phyloP scores from a whole-genome alignment of 768 basidiomycete species.

The Hemileccinum impolitum region DNA sequence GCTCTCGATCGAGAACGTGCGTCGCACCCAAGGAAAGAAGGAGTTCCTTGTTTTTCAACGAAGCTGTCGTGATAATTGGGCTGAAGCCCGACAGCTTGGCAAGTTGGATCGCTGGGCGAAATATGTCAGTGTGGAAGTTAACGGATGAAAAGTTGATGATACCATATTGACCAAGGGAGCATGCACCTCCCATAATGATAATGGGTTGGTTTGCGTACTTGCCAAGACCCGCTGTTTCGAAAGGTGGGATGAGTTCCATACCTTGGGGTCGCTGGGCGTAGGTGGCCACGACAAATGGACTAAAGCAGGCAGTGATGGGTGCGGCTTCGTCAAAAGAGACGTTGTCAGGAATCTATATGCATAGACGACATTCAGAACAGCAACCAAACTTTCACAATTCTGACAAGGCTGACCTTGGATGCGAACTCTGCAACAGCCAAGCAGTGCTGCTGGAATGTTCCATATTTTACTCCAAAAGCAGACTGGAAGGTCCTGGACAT shows the following conservation, averaged over 20 bases:
- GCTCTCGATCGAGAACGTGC: conserved; percentile 32
- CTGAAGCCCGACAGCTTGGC: conserved; percentile 32
- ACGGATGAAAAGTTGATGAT: background rate
- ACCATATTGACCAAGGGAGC: conserved; percentile 38
- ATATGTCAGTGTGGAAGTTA: background rate
- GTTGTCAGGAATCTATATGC: conserved; percentile 29
- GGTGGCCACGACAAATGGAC: conserved; percentile 32
- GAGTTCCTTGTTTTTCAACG: conserved; percentile 27
- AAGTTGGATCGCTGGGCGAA: conserved; percentile 29
- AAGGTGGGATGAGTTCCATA: conserved; percentile 26
- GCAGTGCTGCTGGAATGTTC: conserved; percentile 24
- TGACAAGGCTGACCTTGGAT: too few relatives aligned
- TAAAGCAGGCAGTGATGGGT: conserved; percentile 32
- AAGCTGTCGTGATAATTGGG: conserved; percentile 38
- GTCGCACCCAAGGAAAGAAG: conserved; percentile 36
- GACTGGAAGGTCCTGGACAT: too few relatives aligned
- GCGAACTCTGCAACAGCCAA: conserved; percentile 14
- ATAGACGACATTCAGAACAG: too few relatives aligned
- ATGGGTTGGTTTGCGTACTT: conserved; percentile 32
- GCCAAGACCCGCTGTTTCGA: conserved; percentile 23
- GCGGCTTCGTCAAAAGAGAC: conserved; percentile 37
- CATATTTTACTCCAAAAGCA: conserved; percentile 10
- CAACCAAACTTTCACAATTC: background rate
- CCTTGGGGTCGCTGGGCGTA: conserved; percentile 26
- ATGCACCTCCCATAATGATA: conserved; percentile 36